Evolutionary conservation across 306 rosid species (phyloP).

Genomic region (Ziziphus jujuba): DNA sequence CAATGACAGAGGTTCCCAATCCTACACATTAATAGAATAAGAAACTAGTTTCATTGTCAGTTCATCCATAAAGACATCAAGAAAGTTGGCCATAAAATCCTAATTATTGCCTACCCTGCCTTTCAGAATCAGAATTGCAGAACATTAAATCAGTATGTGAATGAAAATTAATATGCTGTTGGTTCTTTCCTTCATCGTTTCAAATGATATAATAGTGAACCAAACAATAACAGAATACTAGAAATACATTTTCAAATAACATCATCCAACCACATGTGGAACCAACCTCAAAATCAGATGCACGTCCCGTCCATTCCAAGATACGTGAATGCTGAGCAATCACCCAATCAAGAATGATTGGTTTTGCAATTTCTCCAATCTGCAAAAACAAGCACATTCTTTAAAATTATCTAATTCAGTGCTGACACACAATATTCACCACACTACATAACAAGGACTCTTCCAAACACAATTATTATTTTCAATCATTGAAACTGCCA

Average conservation of each 20-base stretch:
- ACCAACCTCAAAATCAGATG: conserved; percentile 57
- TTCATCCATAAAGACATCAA: neutral
- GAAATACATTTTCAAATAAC: conserved; percentile 1
- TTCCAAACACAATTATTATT: too few relatives aligned
- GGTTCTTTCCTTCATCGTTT: conserved; percentile 4
- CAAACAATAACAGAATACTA: neutral
- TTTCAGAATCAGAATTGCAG: conserved; percentile 11
- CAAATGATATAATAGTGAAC: neutral
- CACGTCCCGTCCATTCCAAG: conserved; percentile 61
- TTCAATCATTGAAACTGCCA: too few relatives aligned
- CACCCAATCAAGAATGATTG: conserved; percentile 61
- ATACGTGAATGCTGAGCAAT: conserved; percentile 48
- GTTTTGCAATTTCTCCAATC: conserved; percentile 57
- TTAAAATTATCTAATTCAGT: neutral
- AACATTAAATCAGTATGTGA: neutral
- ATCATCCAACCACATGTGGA: conserved; percentile 8
- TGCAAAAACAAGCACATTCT: conserved; percentile 18
- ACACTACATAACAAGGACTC: too few relatives aligned
- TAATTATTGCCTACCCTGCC: neutral
- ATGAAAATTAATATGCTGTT: neutral
- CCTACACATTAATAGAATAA: conserved; percentile 29
- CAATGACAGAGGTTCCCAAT: conserved; percentile 55
- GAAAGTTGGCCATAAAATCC: neutral
- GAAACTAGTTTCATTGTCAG: conserved; percentile 1
- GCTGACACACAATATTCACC: neutral